Base-by-base conservation (phyloP, 2,329 filamentous ascomycete species). In the Pezicula neosporulosa region DNA sequence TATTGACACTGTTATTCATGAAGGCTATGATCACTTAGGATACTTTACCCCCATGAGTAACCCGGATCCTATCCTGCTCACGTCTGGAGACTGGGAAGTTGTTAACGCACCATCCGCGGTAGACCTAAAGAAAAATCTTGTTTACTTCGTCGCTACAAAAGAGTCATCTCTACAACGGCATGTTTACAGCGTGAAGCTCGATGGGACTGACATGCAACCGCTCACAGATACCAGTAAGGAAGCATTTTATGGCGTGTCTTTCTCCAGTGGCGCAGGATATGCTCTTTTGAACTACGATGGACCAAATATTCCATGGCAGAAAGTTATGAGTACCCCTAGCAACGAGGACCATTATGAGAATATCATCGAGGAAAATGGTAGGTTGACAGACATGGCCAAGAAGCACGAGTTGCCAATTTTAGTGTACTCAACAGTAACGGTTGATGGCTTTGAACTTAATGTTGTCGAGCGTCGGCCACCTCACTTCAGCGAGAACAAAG, bases 41-140 rank as follows among this genome's bases (percentile, higher is more conserved):
- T 97, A 97, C 71, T 99, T 97, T 66, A 86, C 87, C 0, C 93
- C 94, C 2, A 71, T 97, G 48, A 89, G 97, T 60, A 92, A 85
- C 60, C 76, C 87, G 0, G 75, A 88, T n/a, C 92, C 94, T 6
- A 72, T 89, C 44, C 83, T 96, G 76, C 82, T 99, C 38, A 99
- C 94, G 0, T 85, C 87, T 36, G 94, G 94, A 5, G 69, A 86
- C 30, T 99, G 93, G 92, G 95, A 99, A 68, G 93, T 99, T 1
- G 89, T 90, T 4, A 77, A 87, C 48, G 90, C 88, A 0, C 90
- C 93, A 0, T 89, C 90, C 2, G 87, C 89, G 0, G 81, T 99
- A 21, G 93, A 97, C 65, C 71, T 97, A 37, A 80, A 83, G 59
- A 87, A 87, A 58, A 96, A 96, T 62, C 70, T 96, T 8, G 91